Base-by-base conservation (phyloP, 176 grass and related monocot species). In the Elaeis guineensis region DNA sequence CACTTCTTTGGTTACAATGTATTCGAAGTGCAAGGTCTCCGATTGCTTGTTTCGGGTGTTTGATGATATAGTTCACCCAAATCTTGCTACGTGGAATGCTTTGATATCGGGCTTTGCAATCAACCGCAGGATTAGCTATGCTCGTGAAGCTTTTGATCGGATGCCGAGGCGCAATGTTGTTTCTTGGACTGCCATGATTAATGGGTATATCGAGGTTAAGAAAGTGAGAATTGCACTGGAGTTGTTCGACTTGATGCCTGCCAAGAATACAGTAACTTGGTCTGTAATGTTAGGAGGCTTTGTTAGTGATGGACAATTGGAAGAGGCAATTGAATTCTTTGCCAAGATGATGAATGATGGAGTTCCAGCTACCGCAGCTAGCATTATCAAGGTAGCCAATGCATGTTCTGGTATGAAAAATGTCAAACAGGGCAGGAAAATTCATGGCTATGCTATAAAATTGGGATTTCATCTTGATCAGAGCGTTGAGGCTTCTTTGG, bases 101-200 rank as follows among this genome's bases (percentile, higher is more conserved):
- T 62, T 86, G 2, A 9, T 90, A 25, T 90, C 87, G 3, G 87
- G 87, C n/a, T 67, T 82, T 16, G 57, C 70, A 52, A 22, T 71
- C 55, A 86, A 86, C 68, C 60, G 66, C 16, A 51, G 25, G 56
- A 55, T 83, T 0, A 64, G 53, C 0, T 63, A 83, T 71, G 87
- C 87, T n/a, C 76, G 69, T 51, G 53, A 17, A 70, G 64, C 71
- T 14, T 90, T 90, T 0, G 51, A 83, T 24, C 21, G 7, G 11
- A 90, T 90, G 79, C 61, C 72, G 0, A 58, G 2, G n/a, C 75
- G 69, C 15, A 90, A 90, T 50, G 83, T 90, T 16, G 78, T 90
- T 21, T 77, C 83, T 28, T 90, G 87, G 83, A 90, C 83, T 4
- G 83, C 78, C 21, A 80, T 86, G 87, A 58, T 90, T 30, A 66